phyloP scores from a whole-genome alignment of 148 eudicot genomes.

The Vaccinium corymbosum region DNA sequence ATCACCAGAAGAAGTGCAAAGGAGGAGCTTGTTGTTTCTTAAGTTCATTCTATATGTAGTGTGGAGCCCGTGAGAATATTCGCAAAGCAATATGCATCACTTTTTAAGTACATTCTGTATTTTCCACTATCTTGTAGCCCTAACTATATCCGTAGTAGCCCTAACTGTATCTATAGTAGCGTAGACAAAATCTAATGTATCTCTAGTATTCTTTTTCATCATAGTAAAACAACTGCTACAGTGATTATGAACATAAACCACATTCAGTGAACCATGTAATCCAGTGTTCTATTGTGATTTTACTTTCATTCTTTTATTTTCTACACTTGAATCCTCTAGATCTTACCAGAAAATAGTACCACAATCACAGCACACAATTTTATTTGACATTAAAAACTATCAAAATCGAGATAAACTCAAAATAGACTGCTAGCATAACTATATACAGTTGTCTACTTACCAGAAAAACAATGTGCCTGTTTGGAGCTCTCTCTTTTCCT shows the following conservation, averaged over 20 bases:
- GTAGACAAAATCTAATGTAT: not conserved
- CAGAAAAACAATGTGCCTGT: slow-evolving; percentile 26
- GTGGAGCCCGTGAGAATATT: not conserved
- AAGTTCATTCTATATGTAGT: not conserved
- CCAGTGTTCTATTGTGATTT: not conserved
- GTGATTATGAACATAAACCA: not conserved
- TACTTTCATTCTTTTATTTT: not conserved
- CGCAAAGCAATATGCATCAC: not conserved
- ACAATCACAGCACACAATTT: not conserved
- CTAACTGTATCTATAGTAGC: not conserved
- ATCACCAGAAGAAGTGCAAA: not conserved
- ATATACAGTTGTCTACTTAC: slow-evolving; percentile 18
- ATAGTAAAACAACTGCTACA: not conserved
- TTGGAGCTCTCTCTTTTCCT: slow-evolving; percentile 28
- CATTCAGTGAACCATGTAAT: not conserved
- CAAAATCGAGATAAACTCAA: not conserved
- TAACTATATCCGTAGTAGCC: not conserved
- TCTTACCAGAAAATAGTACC: not conserved
- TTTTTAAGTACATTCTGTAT: not conserved
- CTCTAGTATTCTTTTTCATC: not conserved
- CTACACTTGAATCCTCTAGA: not conserved
- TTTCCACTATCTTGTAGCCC: not conserved
- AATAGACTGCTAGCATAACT: not conserved
- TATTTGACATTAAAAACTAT: not conserved
- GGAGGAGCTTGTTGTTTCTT: not conserved